Percentiles rank a stretch among this genome's conserved stretches.
Evolutionary conservation across 2,329 filamentous ascomycete genomes (phyloP).

Genomic region (Penicillium sp.): DNA sequence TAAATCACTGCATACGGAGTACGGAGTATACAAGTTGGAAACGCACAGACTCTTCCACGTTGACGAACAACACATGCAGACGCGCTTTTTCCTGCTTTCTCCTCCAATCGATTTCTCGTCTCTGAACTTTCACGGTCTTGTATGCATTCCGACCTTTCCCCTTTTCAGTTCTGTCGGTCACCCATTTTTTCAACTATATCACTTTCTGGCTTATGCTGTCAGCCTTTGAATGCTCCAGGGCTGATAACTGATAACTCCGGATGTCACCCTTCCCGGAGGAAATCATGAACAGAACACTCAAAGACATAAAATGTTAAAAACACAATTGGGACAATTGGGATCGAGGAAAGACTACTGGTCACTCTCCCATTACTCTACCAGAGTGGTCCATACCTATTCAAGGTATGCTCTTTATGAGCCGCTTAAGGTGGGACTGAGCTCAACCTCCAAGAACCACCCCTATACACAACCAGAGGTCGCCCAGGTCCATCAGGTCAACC

Average conservation of each 20-base stretch:
- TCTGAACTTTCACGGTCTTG: neutral
- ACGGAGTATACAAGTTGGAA: neutral
- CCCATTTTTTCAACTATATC: neutral
- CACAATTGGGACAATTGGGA: neutral
- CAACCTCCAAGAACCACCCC: neutral
- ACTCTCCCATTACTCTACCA: neutral
- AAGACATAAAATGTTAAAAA: neutral
- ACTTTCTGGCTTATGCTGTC: neutral
- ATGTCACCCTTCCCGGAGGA: neutral
- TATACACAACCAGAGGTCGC: neutral
- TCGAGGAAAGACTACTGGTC: neutral
- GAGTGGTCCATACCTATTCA: neutral
- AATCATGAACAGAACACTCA: neutral
- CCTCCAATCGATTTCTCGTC: constrained; percentile 20
- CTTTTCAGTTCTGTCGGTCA: neutral
- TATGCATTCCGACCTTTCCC: neutral
- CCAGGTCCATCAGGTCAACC: neutral
- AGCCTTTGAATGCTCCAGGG: neutral
- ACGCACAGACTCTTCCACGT: constrained; percentile 11
- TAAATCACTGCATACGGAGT: too few relatives aligned
- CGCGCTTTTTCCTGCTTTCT: constrained; percentile 5
- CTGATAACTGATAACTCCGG: neutral
- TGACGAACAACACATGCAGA: constrained; percentile 12
- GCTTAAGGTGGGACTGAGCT: neutral
- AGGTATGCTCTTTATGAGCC: neutral